Evolutionary conservation across 1,284 basidiomycete genomes (phyloP).

Genomic region (Tremellales sp.): DNA sequence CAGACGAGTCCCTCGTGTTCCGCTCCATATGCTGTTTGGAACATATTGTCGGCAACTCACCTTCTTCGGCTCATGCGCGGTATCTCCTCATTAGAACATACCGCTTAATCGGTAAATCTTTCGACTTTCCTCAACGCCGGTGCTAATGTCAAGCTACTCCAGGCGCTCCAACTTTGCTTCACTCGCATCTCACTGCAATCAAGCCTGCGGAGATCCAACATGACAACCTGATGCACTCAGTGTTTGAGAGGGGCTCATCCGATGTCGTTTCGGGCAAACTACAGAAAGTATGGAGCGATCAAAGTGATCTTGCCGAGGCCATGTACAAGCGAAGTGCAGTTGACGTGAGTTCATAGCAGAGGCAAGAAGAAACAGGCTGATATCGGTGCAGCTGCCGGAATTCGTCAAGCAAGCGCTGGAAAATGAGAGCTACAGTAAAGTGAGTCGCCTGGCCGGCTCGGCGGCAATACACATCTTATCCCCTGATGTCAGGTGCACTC

Average conservation of each 20-base stretch:
- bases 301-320: constrained; percentile 17
- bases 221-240: constrained; percentile 34
- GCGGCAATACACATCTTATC: neutral
- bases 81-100: constrained; percentile 34
- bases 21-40: constrained; percentile 24
- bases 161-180: constrained; percentile 25
- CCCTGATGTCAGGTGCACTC: constrained; percentile 21
- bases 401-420: constrained; percentile 36
- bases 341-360: constrained; percentile 25
- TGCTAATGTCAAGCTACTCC: neutral
- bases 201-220: constrained; percentile 37
- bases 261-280: constrained; percentile 18
- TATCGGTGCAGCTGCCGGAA: constrained; percentile 26
- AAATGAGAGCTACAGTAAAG: constrained; percentile 33
- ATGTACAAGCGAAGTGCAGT: constrained; percentile 29
- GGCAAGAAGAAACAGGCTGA: neutral
- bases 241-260: constrained; percentile 26
- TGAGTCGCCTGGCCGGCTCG: neutral
- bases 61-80: constrained; percentile 21
- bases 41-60: constrained; percentile 24
- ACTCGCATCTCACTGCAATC: constrained; percentile 17
- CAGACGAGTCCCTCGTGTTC: constrained; percentile 16
- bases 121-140: neutral
- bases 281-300: constrained; percentile 16
- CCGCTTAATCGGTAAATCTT: constrained; percentile 27